Evolutionary conservation across 31 red algal genomes (phyloP), one percentile per base, ranked within the genome.

Genomic region (Porphyra umbilicalis): DNA sequence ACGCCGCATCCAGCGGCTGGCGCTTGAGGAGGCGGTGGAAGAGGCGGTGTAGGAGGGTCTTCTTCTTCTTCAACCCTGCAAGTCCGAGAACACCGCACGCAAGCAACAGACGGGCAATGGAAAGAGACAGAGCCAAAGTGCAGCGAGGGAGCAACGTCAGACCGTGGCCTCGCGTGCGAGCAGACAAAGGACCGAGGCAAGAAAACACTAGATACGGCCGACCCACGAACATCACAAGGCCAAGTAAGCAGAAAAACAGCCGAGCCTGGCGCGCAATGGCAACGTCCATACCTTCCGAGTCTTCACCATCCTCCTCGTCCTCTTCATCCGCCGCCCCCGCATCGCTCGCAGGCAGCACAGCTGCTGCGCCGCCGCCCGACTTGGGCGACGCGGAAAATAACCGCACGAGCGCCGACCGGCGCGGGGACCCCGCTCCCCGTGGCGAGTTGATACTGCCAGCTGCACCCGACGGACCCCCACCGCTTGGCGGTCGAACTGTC

Each of bases 321-420:
- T 71, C 57, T 16, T 71, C 57, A 18, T 71, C 57, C 20, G 57
- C 57, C 57, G 57, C 57, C 57, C 57, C 57, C 18, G 20, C 18
- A 8, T 71, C 57, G 57, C 25, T 29, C 57, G 25, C 57, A 71
- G 57, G 25, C 0, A 29, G 4, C 25, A 29, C 57, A 18, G 13
- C 57, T 8, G 57, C 25, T 29, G 57, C 14, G 25, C 25, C 57
- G 2, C 18, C 57, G 30, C 57, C 57, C 57, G 25, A 18, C 57
- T 71, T 71, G 57, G 57, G 57, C 57, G 57, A 71, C 57, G 57
- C 57, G 20, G 57, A 71, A 71, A 71, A 71, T 71, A 71, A 71
- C 14, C 57, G 57, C 30, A 71, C 57, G 25, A 71, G 57, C 57
- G 57, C 57, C 57, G 57, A 71, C 57, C 57, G 57, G 57, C 57